Percentiles rank a stretch among this genome's conserved stretches.
These are phyloP conservation scores for Suhomyces pyralidae DNA, from an alignment of 805 yeast genomes.

Conservation along the genomic window DNA sequence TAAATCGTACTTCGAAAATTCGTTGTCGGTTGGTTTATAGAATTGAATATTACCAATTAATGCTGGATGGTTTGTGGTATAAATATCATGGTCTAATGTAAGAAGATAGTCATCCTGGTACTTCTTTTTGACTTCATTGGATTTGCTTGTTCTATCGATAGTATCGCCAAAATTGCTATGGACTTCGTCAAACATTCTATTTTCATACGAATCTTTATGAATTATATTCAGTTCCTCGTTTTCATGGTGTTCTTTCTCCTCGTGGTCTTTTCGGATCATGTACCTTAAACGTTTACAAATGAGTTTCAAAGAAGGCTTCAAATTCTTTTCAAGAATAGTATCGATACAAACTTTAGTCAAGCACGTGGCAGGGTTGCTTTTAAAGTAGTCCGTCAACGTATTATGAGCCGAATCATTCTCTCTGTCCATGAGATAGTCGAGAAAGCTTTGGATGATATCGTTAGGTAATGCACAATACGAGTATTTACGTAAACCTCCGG, in stretches of 20 bases:
- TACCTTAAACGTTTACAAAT: conserved; percentile 29
- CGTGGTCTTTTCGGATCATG: conserved; percentile 24
- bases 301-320: conserved; percentile 29
- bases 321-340: conserved; percentile 22
- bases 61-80: conserved; percentile 24
- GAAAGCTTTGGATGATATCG: conserved; percentile 19
- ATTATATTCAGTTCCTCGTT: neutral
- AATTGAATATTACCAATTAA: conserved; percentile 10
- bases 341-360: conserved; percentile 31
- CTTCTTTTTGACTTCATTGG: conserved; percentile 12
- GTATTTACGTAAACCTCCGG: conserved; percentile 42
- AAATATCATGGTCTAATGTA: conserved; percentile 30
- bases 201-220: conserved; percentile 5
- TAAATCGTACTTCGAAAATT: conserved; percentile 15
- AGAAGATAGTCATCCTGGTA: conserved; percentile 34
- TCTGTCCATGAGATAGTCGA: conserved; percentile 19
- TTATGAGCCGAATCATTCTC: neutral
- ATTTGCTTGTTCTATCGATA: conserved; percentile 4
- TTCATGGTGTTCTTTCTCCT: conserved; percentile 6
- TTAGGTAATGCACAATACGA: conserved; percentile 40
- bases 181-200: conserved; percentile 6
- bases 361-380: conserved; percentile 7
- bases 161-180: neutral
- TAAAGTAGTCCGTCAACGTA: conserved; percentile 18
- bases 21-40: neutral